Conservation (phyloP, 2,329 filamentous ascomycete species). For the Dactylellina haptotyla region DNA sequence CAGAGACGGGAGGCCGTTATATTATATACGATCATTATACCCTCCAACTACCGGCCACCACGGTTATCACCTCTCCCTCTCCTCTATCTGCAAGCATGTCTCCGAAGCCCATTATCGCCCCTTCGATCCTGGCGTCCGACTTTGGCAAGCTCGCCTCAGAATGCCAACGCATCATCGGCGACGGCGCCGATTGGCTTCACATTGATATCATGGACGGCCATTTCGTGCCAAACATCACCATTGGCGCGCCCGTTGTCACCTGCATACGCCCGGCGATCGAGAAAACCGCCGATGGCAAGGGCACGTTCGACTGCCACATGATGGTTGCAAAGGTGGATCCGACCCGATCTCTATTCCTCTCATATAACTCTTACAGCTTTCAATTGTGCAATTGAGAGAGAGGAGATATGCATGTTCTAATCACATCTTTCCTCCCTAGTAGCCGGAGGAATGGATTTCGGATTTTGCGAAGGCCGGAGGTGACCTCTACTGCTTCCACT, state of each 20-base stretch:
- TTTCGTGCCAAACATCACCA: constrained; percentile 98
- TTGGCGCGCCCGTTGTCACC: constrained; percentile 92
- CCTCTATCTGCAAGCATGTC: constrained; percentile 71
- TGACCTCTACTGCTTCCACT: constrained; percentile 99
- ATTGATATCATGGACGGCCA: constrained; percentile 98
- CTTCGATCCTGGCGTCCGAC: constrained; percentile 97
- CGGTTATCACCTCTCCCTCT: no score
- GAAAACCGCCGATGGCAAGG: constrained; percentile 75
- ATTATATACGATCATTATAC: no score
- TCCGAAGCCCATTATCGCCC: constrained; percentile 91
- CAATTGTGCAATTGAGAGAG: neutral
- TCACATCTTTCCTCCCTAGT: constrained; percentile 33
- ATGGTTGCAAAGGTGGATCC: constrained; percentile 76
- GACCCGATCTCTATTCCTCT: neutral
- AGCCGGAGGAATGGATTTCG: constrained; percentile 98
- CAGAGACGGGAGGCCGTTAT: no score
- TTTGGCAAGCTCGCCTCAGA: constrained; percentile 88
- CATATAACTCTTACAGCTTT: neutral
- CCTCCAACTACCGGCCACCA: no score
- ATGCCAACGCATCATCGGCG: constrained; percentile 83
- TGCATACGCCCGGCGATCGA: constrained; percentile 90
- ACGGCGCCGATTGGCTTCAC: constrained; percentile 92
- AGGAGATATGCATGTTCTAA: neutral
- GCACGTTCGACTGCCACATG: constrained; percentile 99
- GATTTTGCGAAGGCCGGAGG: constrained; percentile 94